Conservation (phyloP, 805 yeast species). For the Starmera pachycereana region DNA sequence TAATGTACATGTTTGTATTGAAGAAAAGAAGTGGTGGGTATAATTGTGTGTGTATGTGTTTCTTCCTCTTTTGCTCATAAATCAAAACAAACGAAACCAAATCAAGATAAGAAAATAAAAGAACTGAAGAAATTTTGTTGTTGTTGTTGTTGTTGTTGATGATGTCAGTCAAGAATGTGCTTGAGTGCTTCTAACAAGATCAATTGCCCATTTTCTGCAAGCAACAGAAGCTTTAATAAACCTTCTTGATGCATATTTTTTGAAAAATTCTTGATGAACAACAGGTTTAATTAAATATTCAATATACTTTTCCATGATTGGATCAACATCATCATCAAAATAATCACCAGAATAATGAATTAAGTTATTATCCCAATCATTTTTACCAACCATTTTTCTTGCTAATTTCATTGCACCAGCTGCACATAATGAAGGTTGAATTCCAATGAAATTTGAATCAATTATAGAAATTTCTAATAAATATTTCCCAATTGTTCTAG, state of each 20-base stretch:
- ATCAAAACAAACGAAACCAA: no score
- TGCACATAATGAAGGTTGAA: slow-evolving; percentile 71
- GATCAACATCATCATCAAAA: slow-evolving; percentile 58
- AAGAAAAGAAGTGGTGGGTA: no score
- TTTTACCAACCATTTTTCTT: slow-evolving; percentile 60
- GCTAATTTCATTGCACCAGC: slow-evolving; percentile 88
- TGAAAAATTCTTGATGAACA: slow-evolving; percentile 85
- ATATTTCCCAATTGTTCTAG: slow-evolving; percentile 85
- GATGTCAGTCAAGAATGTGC: neutral
- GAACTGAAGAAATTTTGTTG: neutral
- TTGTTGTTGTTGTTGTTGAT: no score
- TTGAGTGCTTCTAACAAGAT: slow-evolving; percentile 21
- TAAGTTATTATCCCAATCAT: slow-evolving; percentile 77
- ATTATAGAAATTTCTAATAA: slow-evolving; percentile 71
- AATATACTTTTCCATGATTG: slow-evolving; percentile 63
- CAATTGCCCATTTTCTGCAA: slow-evolving; percentile 78
- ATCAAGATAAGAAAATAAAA: neutral
- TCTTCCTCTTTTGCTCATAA: no score
- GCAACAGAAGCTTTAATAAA: slow-evolving; percentile 78
- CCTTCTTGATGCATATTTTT: slow-evolving; percentile 83
- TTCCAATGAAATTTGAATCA: slow-evolving; percentile 70
- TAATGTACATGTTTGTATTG: no score
- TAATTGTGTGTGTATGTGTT: no score
- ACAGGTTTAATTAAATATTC: slow-evolving; percentile 74
- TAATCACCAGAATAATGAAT: slow-evolving; percentile 91